phyloP scores from a whole-genome alignment of 257 asterid species.

The Echium plantagineum region DNA sequence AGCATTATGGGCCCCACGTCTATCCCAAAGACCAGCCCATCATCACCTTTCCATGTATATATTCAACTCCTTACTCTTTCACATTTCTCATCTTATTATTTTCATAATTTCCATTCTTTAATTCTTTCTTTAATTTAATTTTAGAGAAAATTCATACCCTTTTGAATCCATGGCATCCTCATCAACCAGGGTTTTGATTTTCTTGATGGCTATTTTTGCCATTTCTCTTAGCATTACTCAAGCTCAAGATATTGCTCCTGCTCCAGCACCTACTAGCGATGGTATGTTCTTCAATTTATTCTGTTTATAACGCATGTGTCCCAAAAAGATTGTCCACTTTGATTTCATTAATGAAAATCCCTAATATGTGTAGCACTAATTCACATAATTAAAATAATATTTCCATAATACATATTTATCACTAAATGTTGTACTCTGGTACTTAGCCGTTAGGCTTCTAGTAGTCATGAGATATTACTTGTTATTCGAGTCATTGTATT shows the following conservation, averaged over 20 bases:
- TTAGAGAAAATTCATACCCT: too few species aligned
- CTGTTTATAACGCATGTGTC: too few species aligned
- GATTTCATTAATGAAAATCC: too few species aligned
- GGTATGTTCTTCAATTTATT: conserved; percentile 2
- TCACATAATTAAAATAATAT: too few species aligned
- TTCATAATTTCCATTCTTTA: too few species aligned
- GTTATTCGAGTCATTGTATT: too few species aligned
- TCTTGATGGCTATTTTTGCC: conserved; percentile 4
- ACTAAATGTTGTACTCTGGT: too few species aligned
- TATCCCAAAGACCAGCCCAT: background rate
- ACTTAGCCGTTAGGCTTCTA: too few species aligned
- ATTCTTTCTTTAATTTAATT: background rate
- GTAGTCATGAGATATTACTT: too few species aligned
- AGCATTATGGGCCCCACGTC: background rate
- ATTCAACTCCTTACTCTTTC: background rate
- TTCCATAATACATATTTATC: too few species aligned
- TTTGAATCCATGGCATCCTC: background rate
- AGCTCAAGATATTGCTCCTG: conserved; percentile 13
- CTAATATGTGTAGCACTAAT: too few species aligned
- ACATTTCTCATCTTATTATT: background rate
- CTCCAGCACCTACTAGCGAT: conserved; percentile 20
- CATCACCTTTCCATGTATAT: background rate
- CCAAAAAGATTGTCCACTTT: too few species aligned
- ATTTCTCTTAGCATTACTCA: conserved; percentile 5
- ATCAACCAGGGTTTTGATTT: conserved; percentile 1